These are phyloP conservation scores for Globisporangium mamillatum DNA, from an alignment of 352 stramenopile genomes.

Conservation along the genomic window DNA sequence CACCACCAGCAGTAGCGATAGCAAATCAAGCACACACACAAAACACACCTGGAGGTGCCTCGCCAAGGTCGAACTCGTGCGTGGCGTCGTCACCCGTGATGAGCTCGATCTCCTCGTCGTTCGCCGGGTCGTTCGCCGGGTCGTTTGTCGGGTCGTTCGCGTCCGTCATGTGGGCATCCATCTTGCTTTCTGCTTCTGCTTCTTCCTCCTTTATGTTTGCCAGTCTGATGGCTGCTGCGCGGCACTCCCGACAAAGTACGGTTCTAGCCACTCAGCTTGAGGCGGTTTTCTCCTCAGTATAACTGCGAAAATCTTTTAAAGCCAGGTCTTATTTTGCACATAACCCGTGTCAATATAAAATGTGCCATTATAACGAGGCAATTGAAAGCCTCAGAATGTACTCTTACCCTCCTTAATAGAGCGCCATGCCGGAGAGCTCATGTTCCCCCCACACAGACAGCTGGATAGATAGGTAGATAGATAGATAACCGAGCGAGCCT, in stretches of 20 bases:
- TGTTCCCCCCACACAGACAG: conserved; percentile 12
- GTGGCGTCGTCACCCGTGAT: conserved; percentile 78
- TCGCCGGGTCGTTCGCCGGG: conserved; percentile 23
- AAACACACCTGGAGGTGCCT: conserved; percentile 61
- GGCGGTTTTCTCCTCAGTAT: neutral
- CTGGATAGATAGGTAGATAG: neutral
- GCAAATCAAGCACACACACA: conserved; percentile 20
- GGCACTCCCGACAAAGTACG: conserved; percentile 16
- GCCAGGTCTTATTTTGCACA: neutral
- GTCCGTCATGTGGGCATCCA: conserved; percentile 33
- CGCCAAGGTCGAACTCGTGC: conserved; percentile 83
- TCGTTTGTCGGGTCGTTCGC: conserved; percentile 36
- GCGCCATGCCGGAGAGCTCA: conserved; percentile 22
- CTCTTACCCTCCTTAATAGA: neutral
- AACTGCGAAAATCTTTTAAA: neutral
- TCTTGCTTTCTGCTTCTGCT: conserved; percentile 25
- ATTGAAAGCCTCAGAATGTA: neutral
- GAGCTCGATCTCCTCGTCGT: conserved; percentile 77
- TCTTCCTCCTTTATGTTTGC: conserved; percentile 35
- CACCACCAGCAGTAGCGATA: neutral
- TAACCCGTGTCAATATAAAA: neutral
- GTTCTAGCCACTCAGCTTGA: neutral
- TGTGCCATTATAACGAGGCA: neutral
- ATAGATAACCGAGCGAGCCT: neutral
- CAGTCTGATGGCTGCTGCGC: conserved; percentile 9